These are phyloP conservation scores for Chimonanthus praecox DNA, from an alignment of 164 flowering plant species.

Conservation along the genomic window DNA sequence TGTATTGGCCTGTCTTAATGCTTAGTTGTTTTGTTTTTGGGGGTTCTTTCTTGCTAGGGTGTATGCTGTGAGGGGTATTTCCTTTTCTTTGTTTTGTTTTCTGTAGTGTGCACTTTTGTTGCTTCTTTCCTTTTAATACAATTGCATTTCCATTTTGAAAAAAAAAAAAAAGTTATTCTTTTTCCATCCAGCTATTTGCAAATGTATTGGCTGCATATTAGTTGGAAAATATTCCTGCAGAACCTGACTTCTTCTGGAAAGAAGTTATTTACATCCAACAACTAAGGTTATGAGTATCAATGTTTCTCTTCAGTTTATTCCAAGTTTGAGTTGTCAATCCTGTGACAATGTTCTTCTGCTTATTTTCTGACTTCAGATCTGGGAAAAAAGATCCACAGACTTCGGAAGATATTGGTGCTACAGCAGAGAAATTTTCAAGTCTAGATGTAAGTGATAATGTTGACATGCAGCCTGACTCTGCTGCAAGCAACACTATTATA, in stretches of 20 bases:
- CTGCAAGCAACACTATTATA: slow-evolving; percentile 19
- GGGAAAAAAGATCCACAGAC: slow-evolving; percentile 22
- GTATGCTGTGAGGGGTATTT: no score
- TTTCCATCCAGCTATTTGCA: no score
- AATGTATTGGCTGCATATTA: background rate
- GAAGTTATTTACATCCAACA: background rate
- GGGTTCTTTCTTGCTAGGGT: no score
- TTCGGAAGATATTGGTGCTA: slow-evolving; percentile 24
- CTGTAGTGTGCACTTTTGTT: background rate
- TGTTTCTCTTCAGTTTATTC: background rate
- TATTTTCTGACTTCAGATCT: slow-evolving; percentile 28
- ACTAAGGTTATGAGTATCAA: background rate
- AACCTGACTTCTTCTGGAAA: background rate
- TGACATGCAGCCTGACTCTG: slow-evolving; percentile 20
- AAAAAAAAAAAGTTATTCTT: no score
- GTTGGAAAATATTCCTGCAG: background rate
- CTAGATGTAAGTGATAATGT: slow-evolving; percentile 35
- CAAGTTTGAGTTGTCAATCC: background rate
- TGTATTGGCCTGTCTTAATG: no score
- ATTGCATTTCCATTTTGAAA: background rate
- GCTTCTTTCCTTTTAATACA: background rate
- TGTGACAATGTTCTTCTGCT: background rate
- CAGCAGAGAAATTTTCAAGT: slow-evolving; percentile 44
- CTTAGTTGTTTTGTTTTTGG: no score
- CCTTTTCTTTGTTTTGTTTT: background rate